phyloP scores from a whole-genome alignment of 1,284 basidiomycete species.

The Neonothopanus nambi region DNA sequence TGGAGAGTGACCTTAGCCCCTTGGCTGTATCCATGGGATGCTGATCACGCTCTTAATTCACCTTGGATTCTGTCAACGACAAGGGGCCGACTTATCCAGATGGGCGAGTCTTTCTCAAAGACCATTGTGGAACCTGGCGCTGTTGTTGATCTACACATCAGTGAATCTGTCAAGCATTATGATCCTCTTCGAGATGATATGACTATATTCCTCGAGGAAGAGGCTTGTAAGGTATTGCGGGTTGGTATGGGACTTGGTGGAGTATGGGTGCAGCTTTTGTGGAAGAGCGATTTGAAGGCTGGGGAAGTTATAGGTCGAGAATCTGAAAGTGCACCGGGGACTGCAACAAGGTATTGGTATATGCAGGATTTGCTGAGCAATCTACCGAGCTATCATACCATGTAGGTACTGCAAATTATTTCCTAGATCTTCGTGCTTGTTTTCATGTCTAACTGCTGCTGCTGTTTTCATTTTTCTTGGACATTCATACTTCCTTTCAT shows the following conservation, averaged over 20 bases:
- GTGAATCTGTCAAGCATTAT: slow-evolving; percentile 7
- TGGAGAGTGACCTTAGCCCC: slow-evolving; percentile 12
- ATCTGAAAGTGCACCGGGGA: background rate
- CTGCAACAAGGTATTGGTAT: slow-evolving; percentile 7
- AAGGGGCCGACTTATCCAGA: background rate
- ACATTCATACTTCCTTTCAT: no score
- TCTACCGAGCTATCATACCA: slow-evolving; percentile 13
- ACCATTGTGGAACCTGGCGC: slow-evolving; percentile 5
- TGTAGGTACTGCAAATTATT: background rate
- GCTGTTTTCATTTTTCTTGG: no score
- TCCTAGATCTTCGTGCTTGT: background rate
- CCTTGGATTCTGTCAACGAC: slow-evolving; percentile 4
- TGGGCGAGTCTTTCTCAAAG: no score
- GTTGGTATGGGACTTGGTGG: slow-evolving; percentile 15
- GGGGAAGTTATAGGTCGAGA: background rate
- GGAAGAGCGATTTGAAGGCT: slow-evolving; percentile 4
- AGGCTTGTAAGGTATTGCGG: no score
- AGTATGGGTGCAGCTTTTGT: slow-evolving; percentile 13
- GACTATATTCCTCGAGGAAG: no score
- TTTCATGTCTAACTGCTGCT: no score
- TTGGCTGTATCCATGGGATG: slow-evolving; percentile 1
- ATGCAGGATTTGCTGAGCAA: slow-evolving; percentile 9
- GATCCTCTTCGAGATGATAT: slow-evolving; percentile 10
- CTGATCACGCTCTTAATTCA: background rate
- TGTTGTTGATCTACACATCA: slow-evolving; percentile 3